Evolutionary conservation across 371 early-diverging fungal genomes (phyloP), one percentile per base, ranked within the genome.

Genomic region (Dichotomocladium elegans): DNA sequence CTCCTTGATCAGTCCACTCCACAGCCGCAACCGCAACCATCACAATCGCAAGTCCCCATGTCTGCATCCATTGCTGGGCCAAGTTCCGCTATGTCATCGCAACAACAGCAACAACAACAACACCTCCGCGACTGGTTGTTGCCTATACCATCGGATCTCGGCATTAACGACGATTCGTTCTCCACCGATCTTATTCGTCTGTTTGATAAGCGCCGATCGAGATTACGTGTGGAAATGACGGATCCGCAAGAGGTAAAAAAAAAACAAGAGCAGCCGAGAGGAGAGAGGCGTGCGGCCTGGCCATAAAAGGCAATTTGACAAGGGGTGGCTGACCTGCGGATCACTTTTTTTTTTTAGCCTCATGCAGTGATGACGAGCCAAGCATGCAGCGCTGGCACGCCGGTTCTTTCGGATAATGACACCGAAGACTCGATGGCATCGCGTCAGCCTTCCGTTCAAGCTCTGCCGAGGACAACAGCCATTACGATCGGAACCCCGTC

Each of bases 131-230:
- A 55, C 42, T 55, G 56, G 56, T 19, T 55, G 17, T 30, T 55
- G 41, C 56, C 56, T 8, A 28, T 55, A 25, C 56, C 56, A 31
- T 27, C 22, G 12, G 56, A 47, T 28, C 17, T 55, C n/a, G 48
- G 31, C 11, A 41, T 35, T 29, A n/a, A n/a, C n/a, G 43, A 68
- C 56, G 56, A 65, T 37, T 58, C 70, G 3, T 75, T 70, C 30
- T 58, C 68, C 9, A 57, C 42, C 57, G 70, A 71, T 57, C 58
- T 72, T 29, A 61, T 72, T 47, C 59, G 60, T 33, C 66, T 63
- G 50, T 71, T 72, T 52, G 75, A 71, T 47, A 66, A 64, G 48
- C 56, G 51, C 27, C 60, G 66, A 53, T 63, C 67, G 37, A 50
- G 51, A 33, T 43, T 71, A 35, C 69, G 67, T 46, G 60, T 58